Evolutionary conservation across 495 filamentous ascomycete species (phyloP).

Genomic region (Neurospora sp.): DNA sequence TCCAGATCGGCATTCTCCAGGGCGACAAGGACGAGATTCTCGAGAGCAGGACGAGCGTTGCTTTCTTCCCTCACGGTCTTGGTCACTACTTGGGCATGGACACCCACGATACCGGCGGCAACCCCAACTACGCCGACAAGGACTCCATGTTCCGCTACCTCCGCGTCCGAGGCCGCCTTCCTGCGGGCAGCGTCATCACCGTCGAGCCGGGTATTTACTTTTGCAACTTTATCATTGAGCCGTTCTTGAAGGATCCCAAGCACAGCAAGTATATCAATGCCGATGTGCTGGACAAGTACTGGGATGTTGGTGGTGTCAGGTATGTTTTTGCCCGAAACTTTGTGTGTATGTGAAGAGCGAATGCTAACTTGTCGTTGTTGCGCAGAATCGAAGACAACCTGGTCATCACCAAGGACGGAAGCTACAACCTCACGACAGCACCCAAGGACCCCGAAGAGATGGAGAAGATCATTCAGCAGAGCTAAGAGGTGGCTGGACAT

Average conservation of each 20-base stretch:
- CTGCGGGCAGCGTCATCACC: conserved; percentile 71
- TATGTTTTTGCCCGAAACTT: conserved; percentile 8
- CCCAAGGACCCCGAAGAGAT: conserved; percentile 65
- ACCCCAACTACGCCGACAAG: conserved; percentile 72
- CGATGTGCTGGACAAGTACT: conserved; percentile 67
- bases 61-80: conserved; percentile 88
- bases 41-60: conserved; percentile 60
- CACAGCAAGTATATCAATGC: conserved; percentile 64
- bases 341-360: not conserved
- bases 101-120: conserved; percentile 84
- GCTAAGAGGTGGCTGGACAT: no score
- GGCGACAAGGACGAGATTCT: conserved; percentile 62
- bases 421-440: conserved; percentile 69
- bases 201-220: conserved; percentile 95
- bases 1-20: conserved; percentile 65
- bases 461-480: conserved; percentile 43
- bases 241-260: conserved; percentile 60
- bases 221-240: conserved; percentile 83
- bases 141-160: conserved; percentile 83
- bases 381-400: conserved; percentile 58
- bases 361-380: conserved; percentile 1
- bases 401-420: conserved; percentile 65
- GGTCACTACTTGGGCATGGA: conserved; percentile 93
- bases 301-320: conserved; percentile 81
- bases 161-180: conserved; percentile 65